These are phyloP conservation scores for Fomitopsis pulvina DNA, from an alignment of 768 basidiomycete genomes.

Conservation along the genomic window DNA sequence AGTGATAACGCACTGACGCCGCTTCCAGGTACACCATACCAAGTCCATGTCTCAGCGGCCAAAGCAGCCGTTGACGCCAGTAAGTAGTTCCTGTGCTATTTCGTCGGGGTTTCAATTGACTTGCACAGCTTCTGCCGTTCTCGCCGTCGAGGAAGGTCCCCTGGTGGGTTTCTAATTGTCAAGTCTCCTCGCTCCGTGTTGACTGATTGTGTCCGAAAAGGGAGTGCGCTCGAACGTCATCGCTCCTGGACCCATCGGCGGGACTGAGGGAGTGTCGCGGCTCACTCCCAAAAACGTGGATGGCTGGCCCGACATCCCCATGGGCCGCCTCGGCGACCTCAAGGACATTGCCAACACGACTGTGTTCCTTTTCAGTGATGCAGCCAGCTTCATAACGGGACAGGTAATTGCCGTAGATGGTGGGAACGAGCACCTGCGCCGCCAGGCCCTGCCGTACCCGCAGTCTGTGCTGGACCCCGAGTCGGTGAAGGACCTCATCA, in stretches of 20 bases:
- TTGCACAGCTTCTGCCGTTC: conserved; percentile 53
- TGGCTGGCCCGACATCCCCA: conserved; percentile 22
- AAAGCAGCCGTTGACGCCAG: conserved; percentile 90
- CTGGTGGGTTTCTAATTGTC: conserved; percentile 33
- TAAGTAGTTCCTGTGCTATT: conserved; percentile 10
- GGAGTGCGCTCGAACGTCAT: conserved; percentile 91
- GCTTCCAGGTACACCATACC: conserved; percentile 64
- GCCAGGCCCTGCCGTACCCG: conserved; percentile 52
- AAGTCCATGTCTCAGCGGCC: conserved; percentile 91
- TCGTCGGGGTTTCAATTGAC: neutral
- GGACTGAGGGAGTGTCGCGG: conserved; percentile 71
- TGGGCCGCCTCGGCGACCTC: conserved; percentile 51
- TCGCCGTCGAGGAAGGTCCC: conserved; percentile 94
- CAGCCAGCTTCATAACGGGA: conserved; percentile 71
- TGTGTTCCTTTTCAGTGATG: conserved; percentile 78
- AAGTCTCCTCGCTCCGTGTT: neutral
- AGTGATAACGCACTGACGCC: conserved; percentile 5
- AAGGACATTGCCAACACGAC: conserved; percentile 66
- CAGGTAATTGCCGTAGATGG: conserved; percentile 72
- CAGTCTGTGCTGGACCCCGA: conserved; percentile 54
- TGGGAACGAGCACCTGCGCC: conserved; percentile 47
- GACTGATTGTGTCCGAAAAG: conserved; percentile 6
- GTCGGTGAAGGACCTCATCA: conserved; percentile 43
- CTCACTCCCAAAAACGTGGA: conserved; percentile 28
- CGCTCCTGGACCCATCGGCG: conserved; percentile 75